Percentiles rank a stretch among this genome's conserved stretches.
phyloP scores from a whole-genome alignment of 2,329 filamentous ascomycete genomes.

The Fonsecaea pugnacius region DNA sequence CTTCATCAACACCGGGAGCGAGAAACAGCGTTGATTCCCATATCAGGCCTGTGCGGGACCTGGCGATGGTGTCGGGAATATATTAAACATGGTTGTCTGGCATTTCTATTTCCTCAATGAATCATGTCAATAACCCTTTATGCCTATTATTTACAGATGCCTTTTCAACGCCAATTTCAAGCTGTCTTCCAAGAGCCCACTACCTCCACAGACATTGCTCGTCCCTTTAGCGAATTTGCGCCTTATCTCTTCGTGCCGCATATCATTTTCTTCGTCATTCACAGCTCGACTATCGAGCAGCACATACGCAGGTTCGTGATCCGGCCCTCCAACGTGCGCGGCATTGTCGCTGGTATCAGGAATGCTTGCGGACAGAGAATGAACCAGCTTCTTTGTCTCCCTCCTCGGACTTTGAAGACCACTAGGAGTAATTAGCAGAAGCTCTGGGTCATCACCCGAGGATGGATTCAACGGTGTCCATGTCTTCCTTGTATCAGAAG shows the following conservation, averaged over 20 bases:
- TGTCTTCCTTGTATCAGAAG: conserved; percentile 17
- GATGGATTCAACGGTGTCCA: conserved; percentile 33
- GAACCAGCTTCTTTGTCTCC: conserved; percentile 28
- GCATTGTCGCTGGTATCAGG: conserved; percentile 7
- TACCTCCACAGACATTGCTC: conserved; percentile 28
- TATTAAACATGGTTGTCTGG: not conserved
- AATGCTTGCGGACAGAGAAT: conserved; percentile 4
- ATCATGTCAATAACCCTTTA: not conserved
- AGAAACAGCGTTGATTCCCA: not conserved
- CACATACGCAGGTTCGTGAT: conserved; percentile 31
- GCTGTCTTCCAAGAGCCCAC: conserved; percentile 18
- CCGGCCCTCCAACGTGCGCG: conserved; percentile 7
- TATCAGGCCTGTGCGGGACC: not conserved
- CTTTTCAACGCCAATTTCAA: conserved; percentile 1
- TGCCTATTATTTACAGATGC: conserved; percentile 1
- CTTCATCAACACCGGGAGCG: conserved; percentile 6
- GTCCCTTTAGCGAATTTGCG: conserved; percentile 19
- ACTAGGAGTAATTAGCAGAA: conserved; percentile 30
- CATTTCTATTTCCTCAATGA: conserved; percentile 14
- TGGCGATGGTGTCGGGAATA: not conserved
- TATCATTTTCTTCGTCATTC: conserved; percentile 1
- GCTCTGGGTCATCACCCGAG: conserved; percentile 32
- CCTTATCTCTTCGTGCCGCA: conserved; percentile 18
- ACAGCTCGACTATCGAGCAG: conserved; percentile 30
- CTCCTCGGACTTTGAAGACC: conserved; percentile 32